These are phyloP conservation scores for Teratosphaeria destructans DNA, from an alignment of 2,329 filamentous ascomycete species.

Conservation along the genomic window DNA sequence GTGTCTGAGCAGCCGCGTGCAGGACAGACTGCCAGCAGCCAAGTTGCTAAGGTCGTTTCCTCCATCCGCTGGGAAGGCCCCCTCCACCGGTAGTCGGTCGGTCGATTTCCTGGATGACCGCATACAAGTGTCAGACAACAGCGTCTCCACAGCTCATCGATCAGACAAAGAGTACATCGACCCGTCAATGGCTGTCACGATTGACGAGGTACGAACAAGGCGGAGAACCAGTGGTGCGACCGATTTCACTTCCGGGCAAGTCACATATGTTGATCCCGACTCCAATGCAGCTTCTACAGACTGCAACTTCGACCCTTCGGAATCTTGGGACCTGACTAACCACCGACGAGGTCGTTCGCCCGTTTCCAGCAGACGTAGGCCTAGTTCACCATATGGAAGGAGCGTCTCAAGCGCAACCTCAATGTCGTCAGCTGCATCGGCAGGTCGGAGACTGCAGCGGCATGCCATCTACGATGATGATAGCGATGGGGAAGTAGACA, in stretches of 20 bases:
- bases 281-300: conserved; percentile 34
- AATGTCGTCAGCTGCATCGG: conserved; percentile 6
- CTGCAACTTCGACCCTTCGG: conserved; percentile 33
- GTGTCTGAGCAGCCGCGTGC: conserved; percentile 67
- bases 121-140: conserved; percentile 26
- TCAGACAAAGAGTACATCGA: conserved; percentile 40
- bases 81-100: conserved; percentile 3
- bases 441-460: conserved; percentile 1
- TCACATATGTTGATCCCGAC: conserved; percentile 24
- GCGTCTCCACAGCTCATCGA: conserved; percentile 29
- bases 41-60: conserved; percentile 63
- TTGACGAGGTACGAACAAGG: conserved; percentile 29
- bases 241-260: conserved; percentile 14
- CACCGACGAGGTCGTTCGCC: conserved; percentile 26
- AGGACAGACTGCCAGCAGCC: conserved; percentile 61
- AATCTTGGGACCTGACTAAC: conserved; percentile 32
- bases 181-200: conserved; percentile 33
- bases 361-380: conserved; percentile 21
- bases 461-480: not conserved
- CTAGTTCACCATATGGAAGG: conserved; percentile 25
- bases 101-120: conserved; percentile 6
- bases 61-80: conserved; percentile 5
- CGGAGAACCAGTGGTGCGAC: conserved; percentile 2
- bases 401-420: conserved; percentile 20
- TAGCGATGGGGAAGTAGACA: not conserved